Evolutionary conservation across 768 basidiomycete species (phyloP).

Genomic region (Suillus variegatus): DNA sequence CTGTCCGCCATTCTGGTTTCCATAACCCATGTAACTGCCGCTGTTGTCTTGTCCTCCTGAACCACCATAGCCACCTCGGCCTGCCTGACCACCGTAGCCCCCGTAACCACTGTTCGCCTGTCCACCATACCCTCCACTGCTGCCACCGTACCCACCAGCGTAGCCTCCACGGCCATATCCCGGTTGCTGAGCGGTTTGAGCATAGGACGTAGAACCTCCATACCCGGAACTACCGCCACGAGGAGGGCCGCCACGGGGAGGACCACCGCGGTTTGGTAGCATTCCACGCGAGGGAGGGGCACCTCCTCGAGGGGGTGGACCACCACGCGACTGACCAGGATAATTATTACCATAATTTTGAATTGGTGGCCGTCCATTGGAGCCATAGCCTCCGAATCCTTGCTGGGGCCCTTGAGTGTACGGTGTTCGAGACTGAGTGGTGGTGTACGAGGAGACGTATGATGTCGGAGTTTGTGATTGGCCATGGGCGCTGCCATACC

Average conservation of each 20-base stretch:
- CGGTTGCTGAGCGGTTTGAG: constrained; percentile 19
- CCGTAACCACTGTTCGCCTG: constrained; percentile 19
- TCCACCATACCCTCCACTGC: constrained; percentile 12
- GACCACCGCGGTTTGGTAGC: constrained; percentile 7
- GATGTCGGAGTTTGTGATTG: constrained; percentile 14
- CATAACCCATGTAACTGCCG: constrained; percentile 43
- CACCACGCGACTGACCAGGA: constrained; percentile 27
- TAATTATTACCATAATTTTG: constrained; percentile 35
- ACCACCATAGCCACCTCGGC: constrained; percentile 35
- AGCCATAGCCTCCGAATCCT: constrained; percentile 34
- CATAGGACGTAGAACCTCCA: constrained; percentile 20
- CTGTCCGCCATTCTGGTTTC: constrained; percentile 17
- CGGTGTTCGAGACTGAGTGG: constrained; percentile 14
- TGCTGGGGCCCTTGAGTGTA: constrained; percentile 18
- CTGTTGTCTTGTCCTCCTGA: constrained; percentile 32
- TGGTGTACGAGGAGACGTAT: constrained; percentile 20
- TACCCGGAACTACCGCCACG: constrained; percentile 25
- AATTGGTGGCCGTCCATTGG: constrained; percentile 31
- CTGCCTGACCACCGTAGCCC: constrained; percentile 14
- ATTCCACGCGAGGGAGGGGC: constrained; percentile 9
- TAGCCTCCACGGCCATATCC: constrained; percentile 30
- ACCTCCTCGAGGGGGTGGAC: constrained; percentile 13
- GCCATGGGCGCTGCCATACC: constrained; percentile 19
- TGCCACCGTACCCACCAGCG: constrained; percentile 17
- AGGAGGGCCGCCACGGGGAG: constrained; percentile 13